A percentile compares a stretch with the other conserved stretches of the same genome.
phyloP scores from a whole-genome alignment of 208 protist genomes.

The Lotmaria passim region DNA sequence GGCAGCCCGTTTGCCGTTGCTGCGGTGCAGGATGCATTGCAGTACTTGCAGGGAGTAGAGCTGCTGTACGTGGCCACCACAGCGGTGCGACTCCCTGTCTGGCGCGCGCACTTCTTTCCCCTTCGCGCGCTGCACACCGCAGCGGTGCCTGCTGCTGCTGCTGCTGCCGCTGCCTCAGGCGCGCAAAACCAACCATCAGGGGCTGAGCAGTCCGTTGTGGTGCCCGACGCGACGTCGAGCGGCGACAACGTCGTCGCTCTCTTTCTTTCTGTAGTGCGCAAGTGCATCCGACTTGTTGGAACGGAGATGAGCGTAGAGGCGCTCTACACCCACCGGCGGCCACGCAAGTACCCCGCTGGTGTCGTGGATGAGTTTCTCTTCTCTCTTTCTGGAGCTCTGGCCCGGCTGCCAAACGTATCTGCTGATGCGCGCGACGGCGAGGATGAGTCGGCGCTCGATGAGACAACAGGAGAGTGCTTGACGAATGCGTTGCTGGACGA shows the following conservation, averaged over 20 bases:
- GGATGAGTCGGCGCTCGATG: neutral
- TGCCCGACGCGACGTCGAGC: neutral
- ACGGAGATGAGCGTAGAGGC: conserved; percentile 61
- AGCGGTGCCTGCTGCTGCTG: neutral
- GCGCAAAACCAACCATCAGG: too few relatives aligned
- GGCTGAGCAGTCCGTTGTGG: too few relatives aligned
- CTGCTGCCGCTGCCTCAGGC: too few relatives aligned
- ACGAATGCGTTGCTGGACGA: conserved; percentile 71
- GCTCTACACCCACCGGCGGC: conserved; percentile 54
- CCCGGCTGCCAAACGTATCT: conserved; percentile 13
- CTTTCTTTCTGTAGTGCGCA: conserved; percentile 46
- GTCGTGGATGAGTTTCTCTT: conserved; percentile 82
- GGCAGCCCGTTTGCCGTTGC: conserved; percentile 21
- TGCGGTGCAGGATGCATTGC: conserved; percentile 44
- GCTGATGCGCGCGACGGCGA: neutral
- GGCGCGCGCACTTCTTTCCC: conserved; percentile 45
- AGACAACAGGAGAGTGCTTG: conserved; percentile 53
- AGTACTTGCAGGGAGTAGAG: conserved; percentile 50
- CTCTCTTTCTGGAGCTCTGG: conserved; percentile 57
- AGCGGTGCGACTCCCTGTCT: conserved; percentile 43
- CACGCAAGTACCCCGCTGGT: conserved; percentile 42
- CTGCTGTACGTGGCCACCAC: conserved; percentile 74
- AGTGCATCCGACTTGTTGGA: conserved; percentile 65
- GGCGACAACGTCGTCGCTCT: conserved; percentile 23
- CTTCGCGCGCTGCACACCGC: neutral